Conservation (phyloP, 306 rosid species). For the Ormosia semicastrata region DNA sequence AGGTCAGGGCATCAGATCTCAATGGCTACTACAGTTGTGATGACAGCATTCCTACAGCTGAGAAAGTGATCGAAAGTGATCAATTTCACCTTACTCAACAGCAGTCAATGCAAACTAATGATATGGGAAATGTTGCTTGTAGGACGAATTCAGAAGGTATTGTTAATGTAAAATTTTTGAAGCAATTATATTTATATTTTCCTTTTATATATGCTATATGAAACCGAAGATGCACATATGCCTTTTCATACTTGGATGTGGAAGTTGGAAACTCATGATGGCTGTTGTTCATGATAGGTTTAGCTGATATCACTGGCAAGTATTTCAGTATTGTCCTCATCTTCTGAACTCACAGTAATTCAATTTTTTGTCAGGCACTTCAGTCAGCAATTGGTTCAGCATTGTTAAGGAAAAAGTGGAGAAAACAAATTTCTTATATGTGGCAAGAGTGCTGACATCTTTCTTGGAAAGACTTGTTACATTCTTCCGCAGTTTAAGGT, state of each 20-base stretch:
- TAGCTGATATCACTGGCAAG: not conserved
- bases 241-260: conserved; percentile 9
- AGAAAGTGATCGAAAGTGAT: conserved; percentile 35
- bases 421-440: conserved; percentile 40
- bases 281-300: conserved; percentile 4
- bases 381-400: conserved; percentile 41
- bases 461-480: conserved; percentile 54
- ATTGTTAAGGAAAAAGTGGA: conserved; percentile 50
- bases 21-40: conserved; percentile 79
- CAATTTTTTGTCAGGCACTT: conserved; percentile 46
- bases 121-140: conserved; percentile 24
- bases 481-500: conserved; percentile 42
- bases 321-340: not conserved
- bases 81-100: conserved; percentile 30
- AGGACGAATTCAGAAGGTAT: conserved; percentile 63
- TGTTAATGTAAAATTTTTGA: conserved; percentile 10
- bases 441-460: conserved; percentile 47
- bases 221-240: not conserved
- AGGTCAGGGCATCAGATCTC: conserved; percentile 56
- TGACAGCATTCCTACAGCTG: conserved; percentile 48
- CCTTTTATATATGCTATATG: conserved; percentile 6
- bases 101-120: conserved; percentile 33
- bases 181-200: conserved; percentile 4
- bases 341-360: conserved; percentile 14
- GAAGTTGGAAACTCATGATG: conserved; percentile 7